Percentiles rank a stretch among this genome's conserved stretches.
Evolutionary conservation across 148 eudicot species (phyloP).

Genomic region (Cornus florida): DNA sequence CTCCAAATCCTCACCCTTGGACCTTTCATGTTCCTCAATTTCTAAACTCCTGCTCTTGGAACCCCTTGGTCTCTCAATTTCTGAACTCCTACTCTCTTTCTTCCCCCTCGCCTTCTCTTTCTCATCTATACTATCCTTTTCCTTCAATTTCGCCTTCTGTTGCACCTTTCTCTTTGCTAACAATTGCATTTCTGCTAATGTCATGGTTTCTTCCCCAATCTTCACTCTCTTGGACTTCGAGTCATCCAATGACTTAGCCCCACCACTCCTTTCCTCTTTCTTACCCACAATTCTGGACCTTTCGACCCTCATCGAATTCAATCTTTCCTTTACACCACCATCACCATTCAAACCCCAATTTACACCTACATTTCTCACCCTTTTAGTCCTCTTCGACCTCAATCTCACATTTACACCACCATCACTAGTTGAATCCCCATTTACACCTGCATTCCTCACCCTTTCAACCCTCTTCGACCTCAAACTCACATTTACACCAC

Average conservation of each 20-base stretch:
- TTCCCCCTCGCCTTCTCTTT: slow-evolving; percentile 25
- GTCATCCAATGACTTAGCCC: slow-evolving; percentile 15
- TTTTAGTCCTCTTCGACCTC: not conserved
- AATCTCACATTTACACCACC: slow-evolving; percentile 15
- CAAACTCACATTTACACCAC: slow-evolving; percentile 14
- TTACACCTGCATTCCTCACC: slow-evolving; percentile 3
- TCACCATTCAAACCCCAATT: not conserved
- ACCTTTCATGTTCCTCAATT: slow-evolving; percentile 3
- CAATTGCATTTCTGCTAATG: slow-evolving; percentile 63
- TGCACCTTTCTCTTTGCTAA: slow-evolving; percentile 39
- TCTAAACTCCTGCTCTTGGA: slow-evolving; percentile 7
- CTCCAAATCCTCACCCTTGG: slow-evolving; percentile 43
- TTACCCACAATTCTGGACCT: slow-evolving; percentile 2
- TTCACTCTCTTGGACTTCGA: slow-evolving; percentile 12
- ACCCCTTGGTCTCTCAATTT: not conserved
- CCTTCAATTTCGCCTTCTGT: slow-evolving; percentile 23
- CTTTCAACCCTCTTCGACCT: not conserved
- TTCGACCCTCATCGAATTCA: slow-evolving; percentile 13
- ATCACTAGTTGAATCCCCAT: not conserved
- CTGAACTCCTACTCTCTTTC: slow-evolving; percentile 10
- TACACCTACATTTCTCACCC: slow-evolving; percentile 5
- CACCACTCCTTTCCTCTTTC: slow-evolving; percentile 7
- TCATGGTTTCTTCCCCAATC: slow-evolving; percentile 40
- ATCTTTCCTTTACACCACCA: slow-evolving; percentile 13
- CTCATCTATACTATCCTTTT: slow-evolving; percentile 29